phyloP scores from a whole-genome alignment of 2,329 filamentous ascomycete species.

The Pestalotiopsis sp. region DNA sequence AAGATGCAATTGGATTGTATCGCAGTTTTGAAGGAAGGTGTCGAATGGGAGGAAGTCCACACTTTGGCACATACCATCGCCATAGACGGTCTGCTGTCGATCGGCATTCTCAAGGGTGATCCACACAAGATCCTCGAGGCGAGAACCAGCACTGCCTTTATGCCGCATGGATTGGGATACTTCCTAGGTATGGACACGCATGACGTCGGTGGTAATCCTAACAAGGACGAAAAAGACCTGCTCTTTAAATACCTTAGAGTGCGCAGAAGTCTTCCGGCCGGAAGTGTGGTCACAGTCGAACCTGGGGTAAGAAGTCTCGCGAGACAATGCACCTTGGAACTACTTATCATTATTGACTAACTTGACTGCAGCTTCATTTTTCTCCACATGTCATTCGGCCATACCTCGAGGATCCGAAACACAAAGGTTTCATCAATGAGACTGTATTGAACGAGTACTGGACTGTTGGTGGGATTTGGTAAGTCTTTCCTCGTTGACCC shows the following conservation, averaged over 20 bases:
- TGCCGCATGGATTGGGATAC: conserved; percentile 89
- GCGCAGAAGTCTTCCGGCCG: conserved; percentile 72
- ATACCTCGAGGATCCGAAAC: conserved; percentile 71
- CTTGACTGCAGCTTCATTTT: conserved; percentile 71
- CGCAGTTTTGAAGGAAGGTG: conserved; percentile 70
- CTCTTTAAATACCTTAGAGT: conserved; percentile 89
- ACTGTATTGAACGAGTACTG: conserved; percentile 78
- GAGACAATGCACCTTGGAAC: conserved; percentile 17
- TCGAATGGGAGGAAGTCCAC: conserved; percentile 82
- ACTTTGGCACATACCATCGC: conserved; percentile 78
- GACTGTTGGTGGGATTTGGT: conserved; percentile 76
- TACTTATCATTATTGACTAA: conserved; percentile 4
- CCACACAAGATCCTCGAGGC: conserved; percentile 74
- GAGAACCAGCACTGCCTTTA: conserved; percentile 85
- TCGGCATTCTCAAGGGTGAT: conserved; percentile 74
- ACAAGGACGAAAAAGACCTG: conserved; percentile 76
- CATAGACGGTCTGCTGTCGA: conserved; percentile 73
- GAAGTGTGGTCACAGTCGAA: conserved; percentile 90
- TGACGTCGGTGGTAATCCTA: conserved; percentile 78
- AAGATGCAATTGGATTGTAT: conserved; percentile 86
- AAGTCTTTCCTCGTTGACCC: conserved; percentile 27
- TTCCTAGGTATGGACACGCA: conserved; percentile 94
- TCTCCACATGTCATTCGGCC: conserved; percentile 86
- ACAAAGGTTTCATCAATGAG: conserved; percentile 76
- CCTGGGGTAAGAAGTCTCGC: conserved; percentile 66